Conservation (phyloP, 1,284 basidiomycete species). For the Kalmanozyma brasiliensis region DNA sequence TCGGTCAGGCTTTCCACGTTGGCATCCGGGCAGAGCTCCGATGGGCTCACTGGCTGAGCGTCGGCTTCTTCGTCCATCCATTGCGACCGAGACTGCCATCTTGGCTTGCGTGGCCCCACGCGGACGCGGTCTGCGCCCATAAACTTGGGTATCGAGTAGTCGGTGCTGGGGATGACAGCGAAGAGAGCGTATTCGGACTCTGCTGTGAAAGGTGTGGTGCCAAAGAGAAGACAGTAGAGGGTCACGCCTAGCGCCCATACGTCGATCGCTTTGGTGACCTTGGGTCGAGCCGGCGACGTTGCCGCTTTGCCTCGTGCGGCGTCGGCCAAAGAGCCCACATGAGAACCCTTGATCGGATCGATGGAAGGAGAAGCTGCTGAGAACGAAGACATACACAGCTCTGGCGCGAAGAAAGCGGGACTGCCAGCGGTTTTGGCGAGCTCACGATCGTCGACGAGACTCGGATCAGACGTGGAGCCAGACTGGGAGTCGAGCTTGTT, state of each 20-base stretch:
- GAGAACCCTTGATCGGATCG: constrained; percentile 7
- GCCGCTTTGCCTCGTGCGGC: constrained; percentile 5
- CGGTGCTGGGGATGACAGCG: constrained; percentile 81
- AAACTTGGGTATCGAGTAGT: constrained; percentile 77
- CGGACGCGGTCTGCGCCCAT: constrained; percentile 80
- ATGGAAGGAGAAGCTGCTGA: constrained; percentile 46
- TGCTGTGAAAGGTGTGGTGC: constrained; percentile 78
- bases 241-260: constrained; percentile 99
- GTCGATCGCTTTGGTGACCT: constrained; percentile 90
- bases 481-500: constrained; percentile 12
- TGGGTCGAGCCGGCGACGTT: constrained; percentile 14
- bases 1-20: constrained; percentile 26
- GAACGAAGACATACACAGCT: constrained; percentile 75
- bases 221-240: constrained; percentile 92
- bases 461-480: constrained; percentile 66
- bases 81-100: constrained; percentile 47
- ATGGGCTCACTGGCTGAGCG: constrained; percentile 31
- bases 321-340: constrained; percentile 7
- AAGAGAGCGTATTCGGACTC: constrained; percentile 83
- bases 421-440: constrained; percentile 93
- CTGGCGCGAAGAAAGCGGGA: constrained; percentile 96
- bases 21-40: constrained; percentile 38
- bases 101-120: constrained; percentile 51
- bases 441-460: constrained; percentile 82
- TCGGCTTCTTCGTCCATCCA: constrained; percentile 59